These are phyloP conservation scores for Phytophthora ramorum DNA, from an alignment of 352 stramenopile species.

Conservation along the genomic window DNA sequence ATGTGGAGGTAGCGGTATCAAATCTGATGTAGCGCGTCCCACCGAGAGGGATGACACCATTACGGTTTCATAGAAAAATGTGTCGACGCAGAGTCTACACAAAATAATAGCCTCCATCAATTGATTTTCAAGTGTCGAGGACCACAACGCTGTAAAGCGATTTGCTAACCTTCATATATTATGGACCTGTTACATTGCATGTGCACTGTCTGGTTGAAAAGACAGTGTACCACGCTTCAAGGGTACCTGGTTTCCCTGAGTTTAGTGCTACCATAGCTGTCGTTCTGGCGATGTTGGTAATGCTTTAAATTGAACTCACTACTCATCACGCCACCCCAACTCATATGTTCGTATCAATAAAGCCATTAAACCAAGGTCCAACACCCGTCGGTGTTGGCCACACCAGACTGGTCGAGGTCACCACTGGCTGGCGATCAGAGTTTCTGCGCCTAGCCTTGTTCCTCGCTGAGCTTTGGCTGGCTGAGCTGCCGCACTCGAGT, in stretches of 20 bases:
- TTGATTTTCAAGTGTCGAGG: neutral
- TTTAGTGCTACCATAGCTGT: slow-evolving; percentile 5
- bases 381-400: neutral
- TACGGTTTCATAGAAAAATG: slow-evolving; percentile 23
- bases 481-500: slow-evolving; percentile 1
- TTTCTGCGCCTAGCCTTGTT: slow-evolving; percentile 10
- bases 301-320: neutral
- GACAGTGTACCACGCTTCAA: neutral
- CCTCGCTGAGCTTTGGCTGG: neutral
- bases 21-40: slow-evolving; percentile 12
- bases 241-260: neutral
- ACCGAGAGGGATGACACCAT: slow-evolving; percentile 33
- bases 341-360: slow-evolving; percentile 7
- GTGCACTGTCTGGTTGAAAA: neutral
- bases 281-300: slow-evolving; percentile 12
- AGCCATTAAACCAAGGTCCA: neutral
- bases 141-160: too few species aligned
- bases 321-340: neutral
- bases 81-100: neutral
- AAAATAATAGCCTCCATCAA: neutral
- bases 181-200: neutral
- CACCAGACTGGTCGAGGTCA: neutral
- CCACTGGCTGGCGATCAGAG: slow-evolving; percentile 20
- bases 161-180: neutral
- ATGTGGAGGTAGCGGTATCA: too few species aligned